Conservation (phyloP, 192 early-diverging fungal species). For the Cladochytrium replicatum region DNA sequence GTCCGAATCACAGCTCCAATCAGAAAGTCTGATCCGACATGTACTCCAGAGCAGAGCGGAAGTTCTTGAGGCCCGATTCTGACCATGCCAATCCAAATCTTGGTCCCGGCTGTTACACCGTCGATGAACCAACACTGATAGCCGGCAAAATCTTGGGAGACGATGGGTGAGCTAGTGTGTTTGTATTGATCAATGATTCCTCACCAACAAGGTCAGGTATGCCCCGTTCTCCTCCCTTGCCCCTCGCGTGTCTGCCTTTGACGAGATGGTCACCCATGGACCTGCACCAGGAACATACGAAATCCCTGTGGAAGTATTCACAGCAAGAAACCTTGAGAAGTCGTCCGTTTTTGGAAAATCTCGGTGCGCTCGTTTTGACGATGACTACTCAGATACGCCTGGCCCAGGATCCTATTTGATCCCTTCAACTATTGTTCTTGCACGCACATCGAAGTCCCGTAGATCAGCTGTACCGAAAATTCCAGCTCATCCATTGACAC, state of each 20-base stretch:
- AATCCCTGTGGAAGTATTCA: conserved; percentile 11
- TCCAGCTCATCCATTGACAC: conserved; percentile 12
- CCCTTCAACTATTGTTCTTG: conserved; percentile 5
- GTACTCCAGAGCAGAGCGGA: conserved; percentile 39
- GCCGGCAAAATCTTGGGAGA: conserved; percentile 35
- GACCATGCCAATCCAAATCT: conserved; percentile 45
- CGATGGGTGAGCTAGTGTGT: conserved; percentile 22
- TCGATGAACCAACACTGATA: conserved; percentile 25
- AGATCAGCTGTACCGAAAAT: conserved; percentile 9
- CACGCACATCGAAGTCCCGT: conserved; percentile 5
- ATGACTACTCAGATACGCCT: conserved; percentile 16
- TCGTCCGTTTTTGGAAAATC: conserved; percentile 39
- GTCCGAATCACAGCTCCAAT: too few relatives aligned
- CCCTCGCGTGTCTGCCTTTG: conserved; percentile 36
- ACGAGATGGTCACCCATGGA: conserved; percentile 22
- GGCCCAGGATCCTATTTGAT: conserved; percentile 34
- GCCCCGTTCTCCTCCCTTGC: conserved; percentile 42
- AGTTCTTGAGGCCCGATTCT: conserved; percentile 32
- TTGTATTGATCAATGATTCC: not conserved
- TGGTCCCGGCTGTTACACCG: conserved; percentile 43
- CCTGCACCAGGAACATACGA: conserved; percentile 42
- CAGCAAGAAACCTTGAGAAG: conserved; percentile 25
- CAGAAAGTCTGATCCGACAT: too few relatives aligned
- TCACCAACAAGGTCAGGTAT: conserved; percentile 23
- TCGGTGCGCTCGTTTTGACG: conserved; percentile 24